Conservation (phyloP, 257 asterid genomes). For the Marsdenia floribunda region DNA sequence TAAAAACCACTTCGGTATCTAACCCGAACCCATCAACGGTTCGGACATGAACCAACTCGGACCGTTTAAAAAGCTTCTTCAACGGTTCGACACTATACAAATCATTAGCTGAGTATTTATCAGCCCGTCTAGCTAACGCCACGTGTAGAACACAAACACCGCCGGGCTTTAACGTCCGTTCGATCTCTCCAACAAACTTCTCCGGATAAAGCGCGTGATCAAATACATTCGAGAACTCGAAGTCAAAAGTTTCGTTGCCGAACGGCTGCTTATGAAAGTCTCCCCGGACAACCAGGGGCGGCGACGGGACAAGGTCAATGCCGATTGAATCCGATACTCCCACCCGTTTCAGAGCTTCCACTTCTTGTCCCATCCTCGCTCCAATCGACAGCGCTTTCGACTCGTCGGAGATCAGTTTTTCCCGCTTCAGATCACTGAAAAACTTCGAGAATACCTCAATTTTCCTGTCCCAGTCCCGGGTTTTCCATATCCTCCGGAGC, state of each 20-base stretch:
- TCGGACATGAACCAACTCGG: conserved; percentile 52
- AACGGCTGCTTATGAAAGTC: conserved; percentile 84
- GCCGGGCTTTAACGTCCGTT: conserved; percentile 62
- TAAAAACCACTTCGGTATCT: conserved; percentile 75
- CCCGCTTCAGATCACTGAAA: conserved; percentile 34
- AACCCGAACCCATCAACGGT: conserved; percentile 73
- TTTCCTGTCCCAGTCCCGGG: conserved; percentile 83
- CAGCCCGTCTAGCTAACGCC: conserved; percentile 56
- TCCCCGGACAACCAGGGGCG: conserved; percentile 69
- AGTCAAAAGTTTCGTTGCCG: conserved; percentile 48
- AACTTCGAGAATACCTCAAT: conserved; percentile 51
- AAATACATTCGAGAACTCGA: conserved; percentile 85
- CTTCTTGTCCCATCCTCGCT: conserved; percentile 89
- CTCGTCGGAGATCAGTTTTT: conserved; percentile 31
- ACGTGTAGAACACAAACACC: conserved; percentile 81
- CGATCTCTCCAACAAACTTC: conserved; percentile 62
- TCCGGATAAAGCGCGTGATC: conserved; percentile 85
- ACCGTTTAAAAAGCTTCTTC: conserved; percentile 51
- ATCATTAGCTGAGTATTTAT: conserved; percentile 81
- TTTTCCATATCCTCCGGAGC: conserved; percentile 67
- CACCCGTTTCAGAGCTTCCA: conserved; percentile 61
- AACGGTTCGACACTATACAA: conserved; percentile 63
- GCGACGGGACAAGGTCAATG: conserved; percentile 69
- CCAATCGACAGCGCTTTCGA: conserved; percentile 68
- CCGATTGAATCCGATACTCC: conserved; percentile 63